Conservation (phyloP, 108 stramenopile species). For the Pseudonitzschia pungens region DNA sequence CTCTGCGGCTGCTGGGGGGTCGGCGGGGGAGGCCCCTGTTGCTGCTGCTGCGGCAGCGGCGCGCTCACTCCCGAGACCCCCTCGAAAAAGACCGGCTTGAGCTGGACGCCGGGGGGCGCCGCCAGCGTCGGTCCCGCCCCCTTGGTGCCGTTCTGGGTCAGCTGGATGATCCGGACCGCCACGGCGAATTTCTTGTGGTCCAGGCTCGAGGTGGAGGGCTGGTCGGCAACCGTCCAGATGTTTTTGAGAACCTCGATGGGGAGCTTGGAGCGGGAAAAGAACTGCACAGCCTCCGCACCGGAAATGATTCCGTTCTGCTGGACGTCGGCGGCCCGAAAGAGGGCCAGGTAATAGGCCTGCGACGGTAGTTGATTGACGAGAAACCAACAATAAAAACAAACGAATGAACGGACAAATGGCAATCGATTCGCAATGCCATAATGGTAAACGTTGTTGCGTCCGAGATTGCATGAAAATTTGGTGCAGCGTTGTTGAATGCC, state of each 20-base stretch:
- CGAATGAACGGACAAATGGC: too few species aligned
- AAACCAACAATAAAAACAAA: too few species aligned
- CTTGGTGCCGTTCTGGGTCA: constrained; percentile 76
- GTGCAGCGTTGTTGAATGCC: too few species aligned
- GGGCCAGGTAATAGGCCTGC: constrained; percentile 78
- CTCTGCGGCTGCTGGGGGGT: constrained; percentile 29
- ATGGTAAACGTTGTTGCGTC: too few species aligned
- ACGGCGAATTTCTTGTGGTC: constrained; percentile 69
- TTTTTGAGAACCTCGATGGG: constrained; percentile 79
- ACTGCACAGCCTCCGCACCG: constrained; percentile 82
- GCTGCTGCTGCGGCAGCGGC: constrained; percentile 29
- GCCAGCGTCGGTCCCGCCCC: constrained; percentile 61
- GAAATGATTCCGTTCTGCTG: constrained; percentile 54
- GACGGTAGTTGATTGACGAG: background rate
- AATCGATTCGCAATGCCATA: too few species aligned
- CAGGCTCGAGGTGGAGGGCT: constrained; percentile 61
- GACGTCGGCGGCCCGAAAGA: constrained; percentile 81
- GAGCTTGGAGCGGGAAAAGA: constrained; percentile 84
- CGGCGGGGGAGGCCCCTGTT: constrained; percentile 16
- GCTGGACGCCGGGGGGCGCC: constrained; percentile 40
- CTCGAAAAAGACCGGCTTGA: constrained; percentile 70
- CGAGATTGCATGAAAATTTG: too few species aligned
- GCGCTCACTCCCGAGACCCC: constrained; percentile 52
- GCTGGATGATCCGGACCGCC: constrained; percentile 82
- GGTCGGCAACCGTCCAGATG: constrained; percentile 85